phyloP scores from a whole-genome alignment of 2,329 filamentous ascomycete species.

The Knufia fluminis region DNA sequence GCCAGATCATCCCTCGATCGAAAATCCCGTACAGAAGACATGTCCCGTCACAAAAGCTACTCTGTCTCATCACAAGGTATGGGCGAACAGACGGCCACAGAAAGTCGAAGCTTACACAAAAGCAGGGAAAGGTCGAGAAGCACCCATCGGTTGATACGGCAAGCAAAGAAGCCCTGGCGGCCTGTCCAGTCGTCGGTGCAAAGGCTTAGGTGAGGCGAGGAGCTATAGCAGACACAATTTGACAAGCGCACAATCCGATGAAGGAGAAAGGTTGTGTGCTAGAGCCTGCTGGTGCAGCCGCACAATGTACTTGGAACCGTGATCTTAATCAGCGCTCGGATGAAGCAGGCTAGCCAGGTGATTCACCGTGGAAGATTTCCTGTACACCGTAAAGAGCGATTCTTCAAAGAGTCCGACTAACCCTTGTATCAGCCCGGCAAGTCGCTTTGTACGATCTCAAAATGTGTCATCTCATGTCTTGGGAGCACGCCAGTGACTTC shows the following conservation, averaged over 20 bases:
- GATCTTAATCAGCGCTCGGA: no score
- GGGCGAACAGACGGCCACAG: background rate
- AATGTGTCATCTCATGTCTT: no score
- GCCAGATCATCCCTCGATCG: slow-evolving; percentile 20
- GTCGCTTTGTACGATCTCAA: no score
- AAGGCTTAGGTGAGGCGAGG: background rate
- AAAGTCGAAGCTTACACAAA: background rate
- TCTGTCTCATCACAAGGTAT: slow-evolving; percentile 17
- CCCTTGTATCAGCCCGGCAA: no score
- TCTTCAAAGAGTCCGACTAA: no score
- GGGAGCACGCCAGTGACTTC: no score
- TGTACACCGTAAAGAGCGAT: no score
- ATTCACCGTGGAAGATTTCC: no score
- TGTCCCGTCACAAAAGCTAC: slow-evolving; percentile 22
- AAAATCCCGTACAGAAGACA: slow-evolving; percentile 16
- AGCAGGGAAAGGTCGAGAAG: slow-evolving; percentile 5
- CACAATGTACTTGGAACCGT: no score
- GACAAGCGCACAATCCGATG: background rate
- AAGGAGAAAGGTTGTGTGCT: no score
- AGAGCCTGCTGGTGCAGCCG: no score
- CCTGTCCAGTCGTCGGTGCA: slow-evolving; percentile 19
- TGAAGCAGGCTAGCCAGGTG: no score
- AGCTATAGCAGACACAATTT: background rate
- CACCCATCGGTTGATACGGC: slow-evolving; percentile 12
- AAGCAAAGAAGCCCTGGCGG: slow-evolving; percentile 15